Evolutionary conservation across 2,329 filamentous ascomycete species (phyloP).

Genomic region (Pyrenochaeta sp.): DNA sequence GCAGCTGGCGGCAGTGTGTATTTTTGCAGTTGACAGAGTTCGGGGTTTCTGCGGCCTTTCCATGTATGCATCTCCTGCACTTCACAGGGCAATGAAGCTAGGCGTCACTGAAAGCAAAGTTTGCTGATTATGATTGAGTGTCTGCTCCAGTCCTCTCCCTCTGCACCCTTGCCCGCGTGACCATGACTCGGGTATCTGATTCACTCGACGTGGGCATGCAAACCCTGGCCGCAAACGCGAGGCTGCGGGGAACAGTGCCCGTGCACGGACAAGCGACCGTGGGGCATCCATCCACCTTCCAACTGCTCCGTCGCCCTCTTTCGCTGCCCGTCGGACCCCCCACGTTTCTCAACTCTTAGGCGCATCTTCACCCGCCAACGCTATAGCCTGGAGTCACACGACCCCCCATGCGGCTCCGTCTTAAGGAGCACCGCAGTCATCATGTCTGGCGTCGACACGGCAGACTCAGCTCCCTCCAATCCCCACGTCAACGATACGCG

Average conservation of each 20-base stretch:
- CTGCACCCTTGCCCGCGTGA: neutral
- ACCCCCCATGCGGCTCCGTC: slow-evolving; percentile 47
- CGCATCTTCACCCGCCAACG: slow-evolving; percentile 11
- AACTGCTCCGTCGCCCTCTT: no score
- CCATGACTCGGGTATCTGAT: no score
- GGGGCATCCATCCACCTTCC: no score
- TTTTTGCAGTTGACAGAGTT: slow-evolving; percentile 9
- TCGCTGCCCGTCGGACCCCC: slow-evolving; percentile 14
- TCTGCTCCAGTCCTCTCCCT: no score
- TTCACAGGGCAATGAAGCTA: no score
- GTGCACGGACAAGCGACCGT: no score
- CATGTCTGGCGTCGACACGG: slow-evolving; percentile 49
- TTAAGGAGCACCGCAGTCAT: slow-evolving; percentile 40
- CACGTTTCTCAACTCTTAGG: slow-evolving; percentile 9
- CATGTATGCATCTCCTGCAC: neutral
- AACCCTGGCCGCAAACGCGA: no score
- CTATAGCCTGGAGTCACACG: slow-evolving; percentile 13
- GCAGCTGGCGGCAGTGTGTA: slow-evolving; percentile 18
- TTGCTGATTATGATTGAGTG: neutral
- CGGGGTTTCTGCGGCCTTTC: neutral
- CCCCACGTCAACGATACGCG: slow-evolving; percentile 7
- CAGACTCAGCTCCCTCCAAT: slow-evolving; percentile 31
- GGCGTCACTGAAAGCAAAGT: no score
- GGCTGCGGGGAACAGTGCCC: no score
- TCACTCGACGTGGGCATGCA: no score